Conservation (phyloP, 257 asterid genomes). For the Solanum sejunctum region DNA sequence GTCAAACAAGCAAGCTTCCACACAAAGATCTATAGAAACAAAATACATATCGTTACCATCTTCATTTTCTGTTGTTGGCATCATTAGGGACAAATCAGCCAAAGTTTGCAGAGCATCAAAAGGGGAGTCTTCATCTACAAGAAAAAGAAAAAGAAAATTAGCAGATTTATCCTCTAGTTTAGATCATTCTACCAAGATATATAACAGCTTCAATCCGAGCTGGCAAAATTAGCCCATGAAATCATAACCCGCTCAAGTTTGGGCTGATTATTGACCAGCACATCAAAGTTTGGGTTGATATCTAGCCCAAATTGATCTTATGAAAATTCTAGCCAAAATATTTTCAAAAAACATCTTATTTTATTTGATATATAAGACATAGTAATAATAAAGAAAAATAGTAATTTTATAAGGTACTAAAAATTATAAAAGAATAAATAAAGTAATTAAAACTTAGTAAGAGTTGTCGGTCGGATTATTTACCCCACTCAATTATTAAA, state of each 20-base stretch:
- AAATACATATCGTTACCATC: conserved; percentile 37
- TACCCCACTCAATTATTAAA: not conserved
- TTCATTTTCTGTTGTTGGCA: conserved; percentile 56
- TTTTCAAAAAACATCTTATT: not conserved
- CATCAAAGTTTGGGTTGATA: not conserved
- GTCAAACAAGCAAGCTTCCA: not conserved
- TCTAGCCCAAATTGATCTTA: not conserved
- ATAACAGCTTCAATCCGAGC: not conserved
- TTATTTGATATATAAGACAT: not conserved
- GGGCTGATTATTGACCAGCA: not conserved
- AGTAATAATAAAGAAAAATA: not conserved
- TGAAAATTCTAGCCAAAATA: not conserved
- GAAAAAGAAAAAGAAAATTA: not conserved
- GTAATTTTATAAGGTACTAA: not conserved
- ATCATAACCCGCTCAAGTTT: not conserved
- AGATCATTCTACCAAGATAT: not conserved
- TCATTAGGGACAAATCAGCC: conserved; percentile 73
- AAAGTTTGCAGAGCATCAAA: conserved; percentile 76
- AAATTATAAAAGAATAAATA: not conserved
- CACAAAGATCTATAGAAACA: not conserved
- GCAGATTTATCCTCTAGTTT: conserved; percentile 1
- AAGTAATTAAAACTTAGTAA: not conserved
- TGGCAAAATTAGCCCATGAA: not conserved
- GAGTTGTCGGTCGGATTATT: not conserved
- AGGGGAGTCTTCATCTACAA: conserved; percentile 55